phyloP scores from a whole-genome alignment of 345 rosid species.

The Eucalyptus caleyi region DNA sequence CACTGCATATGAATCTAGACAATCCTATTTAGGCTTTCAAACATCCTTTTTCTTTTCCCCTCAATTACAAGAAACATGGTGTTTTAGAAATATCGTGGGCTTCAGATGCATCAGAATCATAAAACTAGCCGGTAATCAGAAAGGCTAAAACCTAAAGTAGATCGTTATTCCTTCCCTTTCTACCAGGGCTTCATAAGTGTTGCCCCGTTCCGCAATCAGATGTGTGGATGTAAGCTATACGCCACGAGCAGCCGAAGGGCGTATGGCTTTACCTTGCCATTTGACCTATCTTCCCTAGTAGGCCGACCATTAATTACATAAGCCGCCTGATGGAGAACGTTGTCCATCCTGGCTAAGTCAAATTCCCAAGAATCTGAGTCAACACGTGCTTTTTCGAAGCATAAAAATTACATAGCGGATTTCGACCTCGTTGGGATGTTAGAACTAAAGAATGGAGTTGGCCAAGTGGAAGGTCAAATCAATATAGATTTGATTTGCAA shows the following conservation, averaged over 20 bases:
- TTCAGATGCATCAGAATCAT: background rate
- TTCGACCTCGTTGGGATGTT: background rate
- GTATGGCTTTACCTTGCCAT: background rate
- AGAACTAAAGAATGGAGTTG: background rate
- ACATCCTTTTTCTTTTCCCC: background rate
- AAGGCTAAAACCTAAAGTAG: background rate
- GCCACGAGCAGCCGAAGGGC: slow-evolving; percentile 3
- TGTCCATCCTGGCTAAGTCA: background rate
- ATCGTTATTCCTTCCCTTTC: background rate
- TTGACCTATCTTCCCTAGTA: background rate
- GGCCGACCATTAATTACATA: too few relatives aligned
- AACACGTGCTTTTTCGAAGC: background rate
- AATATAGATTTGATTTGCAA: background rate
- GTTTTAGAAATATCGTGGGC: background rate
- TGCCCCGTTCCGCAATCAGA: slow-evolving; percentile 12
- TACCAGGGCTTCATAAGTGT: background rate
- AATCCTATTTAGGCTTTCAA: background rate
- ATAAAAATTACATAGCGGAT: background rate
- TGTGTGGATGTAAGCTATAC: slow-evolving; percentile 21
- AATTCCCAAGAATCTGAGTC: background rate
- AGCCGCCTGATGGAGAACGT: background rate
- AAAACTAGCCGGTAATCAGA: background rate
- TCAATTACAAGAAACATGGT: background rate
- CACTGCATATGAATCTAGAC: background rate
- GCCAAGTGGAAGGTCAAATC: background rate